These are phyloP conservation scores for Volvox reticuliferus DNA, from an alignment of 139 green algal species.

Conservation along the genomic window DNA sequence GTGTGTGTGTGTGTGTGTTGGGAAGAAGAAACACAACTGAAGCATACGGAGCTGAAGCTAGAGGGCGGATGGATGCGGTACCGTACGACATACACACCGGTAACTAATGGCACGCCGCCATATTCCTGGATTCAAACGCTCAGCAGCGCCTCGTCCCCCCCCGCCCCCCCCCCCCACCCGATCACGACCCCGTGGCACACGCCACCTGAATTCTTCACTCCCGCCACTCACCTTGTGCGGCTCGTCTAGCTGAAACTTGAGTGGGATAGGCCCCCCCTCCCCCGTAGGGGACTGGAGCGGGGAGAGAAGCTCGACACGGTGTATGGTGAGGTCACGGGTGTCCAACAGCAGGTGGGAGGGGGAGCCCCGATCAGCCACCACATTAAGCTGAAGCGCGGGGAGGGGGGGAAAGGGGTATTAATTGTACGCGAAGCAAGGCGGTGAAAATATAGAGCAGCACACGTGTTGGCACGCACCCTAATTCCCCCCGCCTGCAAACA, in stretches of 20 bases:
- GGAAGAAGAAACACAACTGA: background rate
- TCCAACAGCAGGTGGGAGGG: constrained; percentile 71
- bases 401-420: too few relatives aligned
- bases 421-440: too few relatives aligned
- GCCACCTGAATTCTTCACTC: background rate
- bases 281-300: constrained; percentile 9
- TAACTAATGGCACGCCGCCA: too few relatives aligned
- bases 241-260: background rate
- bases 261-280: background rate
- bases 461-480: background rate
- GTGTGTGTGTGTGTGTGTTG: too few relatives aligned
- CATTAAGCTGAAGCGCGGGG: constrained; percentile 29
- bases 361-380: constrained; percentile 5
- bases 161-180: background rate
- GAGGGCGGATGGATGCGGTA: background rate
- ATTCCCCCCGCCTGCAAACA: background rate
- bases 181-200: background rate
- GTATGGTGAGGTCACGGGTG: constrained; percentile 68
- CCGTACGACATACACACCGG: background rate
- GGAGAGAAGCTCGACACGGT: constrained; percentile 38
- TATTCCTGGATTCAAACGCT: background rate
- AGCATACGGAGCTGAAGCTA: background rate
- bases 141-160: background rate
- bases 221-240: constrained; percentile 15
- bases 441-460: background rate